Base-by-base conservation (phyloP, 305 asterid species). In the Striga hermonthica region DNA sequence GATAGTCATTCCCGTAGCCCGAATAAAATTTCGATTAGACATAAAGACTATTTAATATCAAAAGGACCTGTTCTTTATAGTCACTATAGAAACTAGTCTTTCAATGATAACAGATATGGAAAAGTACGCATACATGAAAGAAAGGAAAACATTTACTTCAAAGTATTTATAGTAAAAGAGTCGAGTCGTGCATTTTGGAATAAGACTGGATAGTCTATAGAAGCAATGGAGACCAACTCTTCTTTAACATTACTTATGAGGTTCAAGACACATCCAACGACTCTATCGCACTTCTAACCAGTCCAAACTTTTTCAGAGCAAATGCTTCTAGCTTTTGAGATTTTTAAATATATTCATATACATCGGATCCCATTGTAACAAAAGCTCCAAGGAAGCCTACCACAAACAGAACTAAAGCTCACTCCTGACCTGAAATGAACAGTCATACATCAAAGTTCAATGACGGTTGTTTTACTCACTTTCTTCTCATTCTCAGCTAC, bases 201-300 rank as follows among this genome's bases (percentile, higher is more conserved):
- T 35, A 40, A 22, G 22, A 28, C 35, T 64, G 55, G 64, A 57
- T 10, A 49, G 28, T 28, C 35, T 5, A 36, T 39, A 4, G 31
- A 58, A n/a, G 71, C 55, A 65, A 8, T 48, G 10, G 45, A 44
- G 15, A 28, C 56, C 39, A 12, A 22, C 35, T 22, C 3, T 28
- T 67, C 10, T 60, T n/a, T 36, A 44, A 22, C 64, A 64, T 64
- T 63, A n/a, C 36, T 12, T 22, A 1, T 35, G 22, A 13, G 44
- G 60, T 22, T 57, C 12, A 36, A 68, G 60, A 47, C 49, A 55
- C 34, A 59, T 43, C 48, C 70, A 67, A 53, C 57, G 39, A 50
- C 28, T 31, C 37, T 1, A 14, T 37, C 44, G 34, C 14, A 59
- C 43, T 47, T 28, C 39, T 49, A 39, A 59, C 3, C 40, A 64